Conservation (phyloP, 305 asterid genomes). For the Fraxinus baroniana region DNA sequence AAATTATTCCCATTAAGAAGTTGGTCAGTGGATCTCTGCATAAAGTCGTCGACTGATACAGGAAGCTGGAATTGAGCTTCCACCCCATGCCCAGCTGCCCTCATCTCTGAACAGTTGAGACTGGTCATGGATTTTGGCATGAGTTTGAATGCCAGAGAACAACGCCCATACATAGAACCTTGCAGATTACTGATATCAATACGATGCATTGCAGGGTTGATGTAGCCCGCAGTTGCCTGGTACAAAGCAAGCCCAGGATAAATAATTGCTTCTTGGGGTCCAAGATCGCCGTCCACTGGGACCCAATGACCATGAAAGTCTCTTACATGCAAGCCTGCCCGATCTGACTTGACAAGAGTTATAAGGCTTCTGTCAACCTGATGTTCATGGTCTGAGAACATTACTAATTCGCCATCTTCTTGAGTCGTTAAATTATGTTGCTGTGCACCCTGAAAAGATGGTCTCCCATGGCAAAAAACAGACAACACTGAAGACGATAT, state of each 20-base stretch:
- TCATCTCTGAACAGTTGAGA: constrained; percentile 89
- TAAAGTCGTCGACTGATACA: constrained; percentile 89
- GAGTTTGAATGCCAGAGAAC: constrained; percentile 80
- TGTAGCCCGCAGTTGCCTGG: constrained; percentile 95
- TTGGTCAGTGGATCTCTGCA: constrained; percentile 92
- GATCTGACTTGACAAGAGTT: constrained; percentile 78
- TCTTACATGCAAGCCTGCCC: constrained; percentile 74
- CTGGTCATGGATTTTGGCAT: constrained; percentile 95
- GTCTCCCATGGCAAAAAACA: constrained; percentile 83
- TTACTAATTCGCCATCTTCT: constrained; percentile 70
- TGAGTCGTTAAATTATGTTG: constrained; percentile 75
- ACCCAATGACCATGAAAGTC: constrained; percentile 95
- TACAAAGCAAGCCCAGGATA: constrained; percentile 93
- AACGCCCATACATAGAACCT: constrained; percentile 71
- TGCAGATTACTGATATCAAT: constrained; percentile 59
- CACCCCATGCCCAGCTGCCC: constrained; percentile 96
- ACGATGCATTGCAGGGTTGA: constrained; percentile 78
- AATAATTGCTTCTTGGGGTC: constrained; percentile 87
- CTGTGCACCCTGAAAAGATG: constrained; percentile 84
- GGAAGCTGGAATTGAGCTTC: constrained; percentile 96
- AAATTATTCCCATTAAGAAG: constrained; percentile 63
- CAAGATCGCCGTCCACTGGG: constrained; percentile 86
- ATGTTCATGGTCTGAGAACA: constrained; percentile 80
- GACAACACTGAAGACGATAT: constrained; percentile 81
- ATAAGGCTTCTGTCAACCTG: constrained; percentile 82